Evolutionary conservation across 345 rosid species (phyloP).

Genomic region (Angophora floribunda): DNA sequence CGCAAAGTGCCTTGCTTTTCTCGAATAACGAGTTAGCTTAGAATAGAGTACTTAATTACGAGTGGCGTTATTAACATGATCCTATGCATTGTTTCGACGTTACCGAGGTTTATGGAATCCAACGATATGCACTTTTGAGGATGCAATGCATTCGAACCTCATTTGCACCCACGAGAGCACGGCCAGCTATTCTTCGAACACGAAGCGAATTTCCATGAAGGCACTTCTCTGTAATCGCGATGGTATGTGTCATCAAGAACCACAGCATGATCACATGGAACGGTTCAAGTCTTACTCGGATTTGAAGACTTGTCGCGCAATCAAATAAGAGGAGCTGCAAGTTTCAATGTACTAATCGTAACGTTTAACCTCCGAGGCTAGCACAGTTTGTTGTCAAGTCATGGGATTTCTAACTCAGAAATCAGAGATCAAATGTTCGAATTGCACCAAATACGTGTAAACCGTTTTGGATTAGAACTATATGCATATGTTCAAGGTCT

Average conservation of each 20-base stretch:
- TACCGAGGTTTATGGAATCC: background rate
- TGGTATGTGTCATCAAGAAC: background rate
- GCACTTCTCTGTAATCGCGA: background rate
- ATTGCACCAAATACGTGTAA: background rate
- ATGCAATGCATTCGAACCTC: background rate
- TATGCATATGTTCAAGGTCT: background rate
- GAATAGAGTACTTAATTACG: background rate
- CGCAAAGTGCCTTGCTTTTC: background rate
- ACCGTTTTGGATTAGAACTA: background rate
- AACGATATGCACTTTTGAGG: background rate
- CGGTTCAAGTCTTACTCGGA: background rate
- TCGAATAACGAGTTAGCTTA: background rate
- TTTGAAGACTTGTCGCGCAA: background rate
- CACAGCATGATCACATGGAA: background rate
- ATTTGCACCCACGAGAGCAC: background rate
- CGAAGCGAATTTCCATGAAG: background rate
- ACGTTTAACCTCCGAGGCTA: background rate
- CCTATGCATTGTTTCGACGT: background rate
- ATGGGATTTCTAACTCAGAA: background rate
- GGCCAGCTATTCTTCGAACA: background rate
- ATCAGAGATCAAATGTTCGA: background rate
- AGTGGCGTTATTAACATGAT: background rate
- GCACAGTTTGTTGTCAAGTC: background rate
- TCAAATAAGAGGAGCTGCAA: background rate
- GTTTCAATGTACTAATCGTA: background rate